phyloP scores from a whole-genome alignment of 352 stramenopile species.

The Saprolegnia parasitica region DNA sequence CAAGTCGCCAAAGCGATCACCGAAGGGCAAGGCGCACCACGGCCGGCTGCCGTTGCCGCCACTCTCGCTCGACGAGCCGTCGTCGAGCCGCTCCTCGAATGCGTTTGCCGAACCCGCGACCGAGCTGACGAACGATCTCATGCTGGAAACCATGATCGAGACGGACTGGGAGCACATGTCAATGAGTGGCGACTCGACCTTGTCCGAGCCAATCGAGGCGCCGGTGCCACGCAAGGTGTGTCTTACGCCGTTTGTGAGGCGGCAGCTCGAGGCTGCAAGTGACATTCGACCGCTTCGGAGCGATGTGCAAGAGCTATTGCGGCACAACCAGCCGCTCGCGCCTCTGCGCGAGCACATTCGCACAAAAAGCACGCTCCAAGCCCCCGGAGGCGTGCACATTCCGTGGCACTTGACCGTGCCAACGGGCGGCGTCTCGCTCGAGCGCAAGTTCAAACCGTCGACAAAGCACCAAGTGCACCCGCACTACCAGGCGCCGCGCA shows the following conservation, averaged over 20 bases:
- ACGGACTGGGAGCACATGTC: conserved; percentile 8
- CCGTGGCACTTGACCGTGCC: conserved; percentile 69
- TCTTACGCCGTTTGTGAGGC: conserved; percentile 26
- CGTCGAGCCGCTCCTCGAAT: not conserved
- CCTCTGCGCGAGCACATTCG: conserved; percentile 17
- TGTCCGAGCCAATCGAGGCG: not conserved
- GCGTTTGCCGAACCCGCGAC: not conserved
- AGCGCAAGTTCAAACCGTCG: conserved; percentile 15
- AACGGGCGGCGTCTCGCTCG: conserved; percentile 18
- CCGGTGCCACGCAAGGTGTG: conserved; percentile 1
- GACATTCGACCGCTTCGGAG: not conserved
- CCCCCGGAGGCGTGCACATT: conserved; percentile 38
- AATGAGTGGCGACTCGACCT: not conserved
- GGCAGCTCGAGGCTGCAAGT: conserved; percentile 21
- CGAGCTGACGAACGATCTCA: not conserved
- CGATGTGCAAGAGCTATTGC: conserved; percentile 26
- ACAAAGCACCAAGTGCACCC: conserved; percentile 23
- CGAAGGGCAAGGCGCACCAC: not conserved
- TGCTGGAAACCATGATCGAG: conserved; percentile 9
- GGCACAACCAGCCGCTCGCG: not conserved
- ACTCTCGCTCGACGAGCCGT: not conserved
- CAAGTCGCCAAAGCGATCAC: not conserved
- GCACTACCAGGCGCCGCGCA: conserved; percentile 10
- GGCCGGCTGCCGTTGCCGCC: not conserved
- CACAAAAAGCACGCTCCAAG: conserved; percentile 32